phyloP scores from a whole-genome alignment of 2,329 filamentous ascomycete genomes.

The Shiraia bambusicola region DNA sequence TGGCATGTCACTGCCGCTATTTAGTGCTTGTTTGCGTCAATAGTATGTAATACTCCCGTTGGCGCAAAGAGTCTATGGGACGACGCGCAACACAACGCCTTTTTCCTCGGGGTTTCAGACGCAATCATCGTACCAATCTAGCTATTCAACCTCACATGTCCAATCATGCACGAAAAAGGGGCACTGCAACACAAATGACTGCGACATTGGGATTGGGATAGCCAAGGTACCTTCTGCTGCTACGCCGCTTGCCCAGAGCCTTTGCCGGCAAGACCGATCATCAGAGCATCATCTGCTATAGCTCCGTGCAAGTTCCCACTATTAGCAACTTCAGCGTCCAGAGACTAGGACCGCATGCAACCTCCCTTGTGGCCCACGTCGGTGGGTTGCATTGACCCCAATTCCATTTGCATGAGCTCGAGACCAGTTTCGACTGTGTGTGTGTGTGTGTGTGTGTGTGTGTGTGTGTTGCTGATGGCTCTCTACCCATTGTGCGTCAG shows the following conservation, averaged over 20 bases:
- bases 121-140: slow-evolving; percentile 2
- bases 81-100: slow-evolving; percentile 10
- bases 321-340: neutral
- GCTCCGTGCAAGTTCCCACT: neutral
- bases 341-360: too few species aligned
- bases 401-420: too few species aligned
- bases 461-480: too few species aligned
- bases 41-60: slow-evolving; percentile 3
- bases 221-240: neutral
- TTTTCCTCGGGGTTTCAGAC: slow-evolving; percentile 5
- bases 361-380: too few species aligned
- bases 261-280: too few species aligned
- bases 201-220: too few species aligned
- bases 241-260: neutral
- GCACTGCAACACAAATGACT: neutral
- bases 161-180: slow-evolving; percentile 5
- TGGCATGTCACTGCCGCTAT: slow-evolving; percentile 6
- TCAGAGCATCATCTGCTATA: neutral
- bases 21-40: neutral
- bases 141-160: slow-evolving; percentile 5
- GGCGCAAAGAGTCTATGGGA: slow-evolving; percentile 12
- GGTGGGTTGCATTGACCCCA: too few species aligned
- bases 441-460: too few species aligned
- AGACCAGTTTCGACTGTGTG: too few species aligned
- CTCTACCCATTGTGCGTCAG: too few species aligned